Evolutionary conservation across 441 rosid genomes (phyloP).

Genomic region (Pelargonium myrrhifolium): DNA sequence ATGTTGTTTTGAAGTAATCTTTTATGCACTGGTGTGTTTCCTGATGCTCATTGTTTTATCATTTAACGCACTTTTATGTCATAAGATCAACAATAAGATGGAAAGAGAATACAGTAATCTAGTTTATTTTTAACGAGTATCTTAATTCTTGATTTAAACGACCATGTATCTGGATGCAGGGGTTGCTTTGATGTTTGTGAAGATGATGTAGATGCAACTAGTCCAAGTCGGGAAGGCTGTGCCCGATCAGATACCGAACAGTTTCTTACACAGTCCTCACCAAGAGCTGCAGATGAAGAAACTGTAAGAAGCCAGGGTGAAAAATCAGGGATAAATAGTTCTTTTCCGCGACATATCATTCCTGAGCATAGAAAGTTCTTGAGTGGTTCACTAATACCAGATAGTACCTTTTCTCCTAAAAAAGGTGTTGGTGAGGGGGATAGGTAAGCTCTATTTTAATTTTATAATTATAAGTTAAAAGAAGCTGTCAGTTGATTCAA

Average conservation of each 20-base stretch:
- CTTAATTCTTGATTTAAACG: conserved; percentile 12
- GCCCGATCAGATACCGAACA: conserved; percentile 39
- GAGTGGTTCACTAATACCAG: conserved; percentile 65
- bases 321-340: conserved; percentile 35
- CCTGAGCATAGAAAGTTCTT: conserved; percentile 46
- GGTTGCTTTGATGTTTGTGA: conserved; percentile 82
- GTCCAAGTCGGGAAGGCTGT: conserved; percentile 47
- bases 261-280: conserved; percentile 32
- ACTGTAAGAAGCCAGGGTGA: conserved; percentile 41
- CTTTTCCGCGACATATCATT: conserved; percentile 35
- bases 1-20: neutral
- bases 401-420: conserved; percentile 48
- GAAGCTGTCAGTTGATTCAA: neutral
- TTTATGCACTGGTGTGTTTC: neutral
- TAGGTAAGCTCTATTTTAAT: conserved; percentile 38
- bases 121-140: neutral
- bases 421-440: conserved; percentile 49
- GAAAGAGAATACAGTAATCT: neutral
- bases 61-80: neutral
- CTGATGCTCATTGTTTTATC: neutral
- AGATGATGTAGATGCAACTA: conserved; percentile 51
- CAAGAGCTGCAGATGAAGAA: conserved; percentile 31
- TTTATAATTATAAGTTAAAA: neutral
- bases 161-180: conserved; percentile 38
- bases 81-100: neutral